Conservation (phyloP, 331 rosid species). For the Malus hybrid region DNA sequence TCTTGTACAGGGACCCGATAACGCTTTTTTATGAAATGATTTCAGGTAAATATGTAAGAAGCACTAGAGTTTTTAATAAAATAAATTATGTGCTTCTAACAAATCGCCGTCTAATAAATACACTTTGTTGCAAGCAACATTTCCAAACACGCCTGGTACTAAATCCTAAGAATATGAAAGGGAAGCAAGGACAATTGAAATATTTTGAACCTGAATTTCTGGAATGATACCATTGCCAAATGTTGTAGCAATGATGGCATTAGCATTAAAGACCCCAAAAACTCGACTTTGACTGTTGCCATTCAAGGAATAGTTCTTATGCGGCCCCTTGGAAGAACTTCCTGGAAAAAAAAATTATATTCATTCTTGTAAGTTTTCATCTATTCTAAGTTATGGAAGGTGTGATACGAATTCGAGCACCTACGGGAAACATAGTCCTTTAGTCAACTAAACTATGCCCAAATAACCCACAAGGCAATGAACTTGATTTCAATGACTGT, state of each 20-base stretch:
- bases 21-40: background rate
- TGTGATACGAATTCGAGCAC: background rate
- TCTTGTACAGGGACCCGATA: background rate
- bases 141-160: background rate
- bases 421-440: background rate
- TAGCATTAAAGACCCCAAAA: constrained; percentile 69
- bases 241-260: constrained; percentile 66
- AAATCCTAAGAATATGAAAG: background rate
- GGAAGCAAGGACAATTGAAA: background rate
- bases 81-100: background rate
- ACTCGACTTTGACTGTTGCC: constrained; percentile 32
- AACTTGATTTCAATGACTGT: background rate
- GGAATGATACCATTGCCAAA: constrained; percentile 79
- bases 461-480: background rate
- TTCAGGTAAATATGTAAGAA: background rate
- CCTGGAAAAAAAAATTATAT: constrained; percentile 30
- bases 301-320: constrained; percentile 49
- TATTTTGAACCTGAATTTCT: constrained; percentile 61
- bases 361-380: background rate
- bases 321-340: constrained; percentile 50
- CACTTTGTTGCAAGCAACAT: background rate
- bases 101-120: background rate
- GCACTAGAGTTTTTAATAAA: background rate
- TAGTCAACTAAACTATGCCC: background rate
- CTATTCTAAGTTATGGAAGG: background rate